Evolutionary conservation across 345 rosid species (phyloP), one percentile per base, ranked within the genome.

Genomic region (Salix koriyanagi): DNA sequence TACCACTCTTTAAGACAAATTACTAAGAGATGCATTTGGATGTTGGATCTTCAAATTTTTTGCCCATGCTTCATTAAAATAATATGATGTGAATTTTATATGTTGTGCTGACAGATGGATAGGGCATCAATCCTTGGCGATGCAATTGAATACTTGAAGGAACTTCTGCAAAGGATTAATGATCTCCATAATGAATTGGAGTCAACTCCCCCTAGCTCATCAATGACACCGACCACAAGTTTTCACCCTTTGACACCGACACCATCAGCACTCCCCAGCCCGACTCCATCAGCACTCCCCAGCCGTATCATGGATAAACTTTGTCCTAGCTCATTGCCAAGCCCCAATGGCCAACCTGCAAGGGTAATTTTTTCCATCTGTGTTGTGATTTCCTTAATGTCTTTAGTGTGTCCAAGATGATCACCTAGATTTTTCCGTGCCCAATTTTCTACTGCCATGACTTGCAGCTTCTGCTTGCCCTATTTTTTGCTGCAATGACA

Each of bases 51-150:
- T 41, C 26, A 34, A 13, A 9, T 21, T 25, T 7, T 34, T 52
- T 4, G 2, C 15, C 19, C 37, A 1, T 77, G 79, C 54, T 71
- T 36, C 65, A 64, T 48, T n/a, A 26, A 37, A 66, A 52, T 48
- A 3, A 39, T 41, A 65, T 69, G 37, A 66, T 72, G 62, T 25
- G 44, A 65, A 44, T 34, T 60, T 67, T 70, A 42, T 70, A 42
- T 42, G 37, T 79, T 61, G 42, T 80, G 74, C 74, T 69, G 76
- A 79, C 86, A 96, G 99, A 96, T 96, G 99, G 99, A 96, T 81
- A 88, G 99, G 84, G 98, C 99, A 72, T 96, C 99, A 44, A 96
- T 93, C 82, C 96, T 93, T 10, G 98, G 98, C 73, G 99, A 96
- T 83, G 96, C 99, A 60, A 89, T 96, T 76, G 99, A 96, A 80